phyloP scores from a whole-genome alignment of 805 yeast species.

The Metschnikowia picachoensis region DNA sequence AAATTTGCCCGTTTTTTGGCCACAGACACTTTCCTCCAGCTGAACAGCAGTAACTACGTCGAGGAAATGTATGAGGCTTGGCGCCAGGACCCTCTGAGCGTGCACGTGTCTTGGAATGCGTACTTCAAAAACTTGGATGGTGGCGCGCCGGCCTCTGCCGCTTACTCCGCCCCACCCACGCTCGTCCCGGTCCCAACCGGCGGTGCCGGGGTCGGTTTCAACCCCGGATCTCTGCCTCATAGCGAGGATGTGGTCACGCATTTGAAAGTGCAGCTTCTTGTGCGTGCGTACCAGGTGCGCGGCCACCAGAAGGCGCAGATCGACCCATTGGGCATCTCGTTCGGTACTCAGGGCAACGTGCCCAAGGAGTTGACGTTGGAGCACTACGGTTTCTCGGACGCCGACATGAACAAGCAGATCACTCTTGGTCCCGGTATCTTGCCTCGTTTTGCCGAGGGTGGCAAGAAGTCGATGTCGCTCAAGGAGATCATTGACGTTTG shows the following conservation, averaged over 20 bases:
- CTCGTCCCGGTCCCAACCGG: slow-evolving; percentile 78
- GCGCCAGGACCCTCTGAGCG: slow-evolving; percentile 85
- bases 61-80: slow-evolving; percentile 98
- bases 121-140: slow-evolving; percentile 88
- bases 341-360: slow-evolving; percentile 61
- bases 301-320: slow-evolving; percentile 95
- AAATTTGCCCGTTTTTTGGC: slow-evolving; percentile 28
- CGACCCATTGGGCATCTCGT: slow-evolving; percentile 91
- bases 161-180: slow-evolving; percentile 91
- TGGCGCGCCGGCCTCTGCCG: slow-evolving; percentile 62
- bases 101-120: slow-evolving; percentile 95
- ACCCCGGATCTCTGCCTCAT: slow-evolving; percentile 49
- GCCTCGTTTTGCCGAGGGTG: slow-evolving; percentile 77
- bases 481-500: slow-evolving; percentile 74
- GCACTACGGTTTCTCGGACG: slow-evolving; percentile 85
- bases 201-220: slow-evolving; percentile 54
- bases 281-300: slow-evolving; percentile 97
- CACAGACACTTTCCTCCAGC: slow-evolving; percentile 74
- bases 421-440: slow-evolving; percentile 96
- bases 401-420: slow-evolving; percentile 78
- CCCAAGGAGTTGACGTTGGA: slow-evolving; percentile 91
- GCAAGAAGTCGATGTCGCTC: slow-evolving; percentile 63
- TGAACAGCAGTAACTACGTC: slow-evolving; percentile 84
- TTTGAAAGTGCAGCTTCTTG: slow-evolving; percentile 91
- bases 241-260: slow-evolving; percentile 74